Base-by-base conservation (phyloP, 164 flowering plant species). In the Tinospora cordifolia region DNA sequence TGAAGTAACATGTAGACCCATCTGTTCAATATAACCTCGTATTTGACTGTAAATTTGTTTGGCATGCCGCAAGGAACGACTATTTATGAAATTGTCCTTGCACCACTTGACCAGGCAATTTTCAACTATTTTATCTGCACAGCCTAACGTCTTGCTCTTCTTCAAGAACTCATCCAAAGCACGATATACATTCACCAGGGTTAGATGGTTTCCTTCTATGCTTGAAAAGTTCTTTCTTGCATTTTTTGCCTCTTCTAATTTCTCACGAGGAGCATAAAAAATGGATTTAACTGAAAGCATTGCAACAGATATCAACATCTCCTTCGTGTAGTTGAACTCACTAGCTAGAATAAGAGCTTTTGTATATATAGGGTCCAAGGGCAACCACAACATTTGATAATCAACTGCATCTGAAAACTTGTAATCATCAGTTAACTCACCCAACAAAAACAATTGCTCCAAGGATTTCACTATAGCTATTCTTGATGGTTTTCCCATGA, bases 211-310 rank as follows among this genome's bases (percentile, higher is more conserved):
- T 30, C 99, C 99, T 59, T 90, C 97, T 34, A 80, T 75, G 74
- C 90, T 87, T 62, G 89, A 66, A 79, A 94, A 92, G 72, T 76
- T 80, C 72, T 83, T 89, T 79, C 79, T 79, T 64, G 90, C 93
- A 69, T 74, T 80, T 75, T 83, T 83, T 73, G 93, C 84, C 97
- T 90, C 97, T 66, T 89, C 90, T 66, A 77, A 70, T 81, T 89
- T 90, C 44, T 92, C 97, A 67, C 91, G 90, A 19, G 97, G 90
- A 19, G 81, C 70, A 78, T 85, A 92, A 79, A 89, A 92, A 21
- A 90, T 89, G 17, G 98, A 94, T 78, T 92, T 96, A 68, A 85
- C 96, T 0, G 97, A 94, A 62, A 94, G 96, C 96, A 92, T 86
- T 24, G 99, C 86, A 75, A 94, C 98, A 71, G 86, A 68, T 46